Evolutionary conservation across 768 basidiomycete species (phyloP), one percentile per base, ranked within the genome.

Genomic region (Clavulina sp.): DNA sequence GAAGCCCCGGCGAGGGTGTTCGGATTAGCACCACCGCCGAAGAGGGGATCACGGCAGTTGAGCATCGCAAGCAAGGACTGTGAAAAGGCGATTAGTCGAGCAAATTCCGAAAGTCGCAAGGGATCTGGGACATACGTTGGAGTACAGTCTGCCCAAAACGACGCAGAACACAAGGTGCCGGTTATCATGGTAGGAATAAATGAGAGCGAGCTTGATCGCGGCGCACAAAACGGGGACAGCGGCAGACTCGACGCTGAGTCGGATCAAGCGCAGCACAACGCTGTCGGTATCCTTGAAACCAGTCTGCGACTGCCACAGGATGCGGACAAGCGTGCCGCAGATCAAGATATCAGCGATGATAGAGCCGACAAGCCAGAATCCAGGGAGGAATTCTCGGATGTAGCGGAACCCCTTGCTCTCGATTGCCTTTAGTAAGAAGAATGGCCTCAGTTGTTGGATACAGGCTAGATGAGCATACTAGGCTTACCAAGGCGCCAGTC

Each of bases 321-420:
- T 46, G 43, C 24, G 43, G 43, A 46, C 43, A 28, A 46, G n/a
- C 9, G 13, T 46, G 24, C 13, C 34, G 43, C 16, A 46, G 43
- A 46, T 46, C 13, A 46, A 24, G 26, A 46, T 26, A 28, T 46
- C 43, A 13, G 43, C 43, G 43, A 46, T 9, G 13, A 46, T 46
- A 9, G 43, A 46, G 26, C 43, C 43, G 13, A 9, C 43, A 16
- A 46, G 43, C 43, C 43, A 46, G 43, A 46, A 46, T 9, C 16
- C 43, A 46, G 43, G 43, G 26, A 46, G 43, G 9, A 46, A 46
- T 9, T 46, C 43, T 9, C 43, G 43, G 26, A 46, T 46, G 43
- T 46, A 46, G 26, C 24, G 43, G 43, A 46, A 46, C 9, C 13
- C 26, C 16, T 24, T 16, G 26, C 13, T 24, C 9, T 46, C 9